Evolutionary conservation across 1,284 basidiomycete species (phyloP).

Genomic region (Puccinia hordei): DNA sequence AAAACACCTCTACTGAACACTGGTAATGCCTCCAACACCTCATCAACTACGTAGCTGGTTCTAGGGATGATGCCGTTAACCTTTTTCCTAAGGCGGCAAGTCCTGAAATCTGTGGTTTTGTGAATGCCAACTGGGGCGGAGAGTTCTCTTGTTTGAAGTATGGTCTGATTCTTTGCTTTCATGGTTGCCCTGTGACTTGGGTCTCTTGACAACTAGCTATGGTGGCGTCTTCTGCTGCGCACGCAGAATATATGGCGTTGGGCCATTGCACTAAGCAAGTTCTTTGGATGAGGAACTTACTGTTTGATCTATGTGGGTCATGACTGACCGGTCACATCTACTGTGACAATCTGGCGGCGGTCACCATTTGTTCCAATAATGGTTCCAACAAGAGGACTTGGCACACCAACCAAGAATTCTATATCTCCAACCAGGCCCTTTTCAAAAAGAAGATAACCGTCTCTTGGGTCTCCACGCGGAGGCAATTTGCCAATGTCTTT

Average conservation of each 20-base stretch:
- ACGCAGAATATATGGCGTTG: background rate
- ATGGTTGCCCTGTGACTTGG: constrained; percentile 12
- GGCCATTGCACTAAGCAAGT: background rate
- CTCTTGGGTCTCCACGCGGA: background rate
- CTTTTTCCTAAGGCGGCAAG: background rate
- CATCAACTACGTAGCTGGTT: no score
- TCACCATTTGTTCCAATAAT: no score
- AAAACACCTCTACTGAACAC: no score
- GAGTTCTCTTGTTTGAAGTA: background rate
- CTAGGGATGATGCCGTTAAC: background rate
- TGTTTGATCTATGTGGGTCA: no score
- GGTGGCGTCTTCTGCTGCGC: constrained; percentile 5
- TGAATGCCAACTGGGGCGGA: background rate
- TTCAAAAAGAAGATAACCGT: no score
- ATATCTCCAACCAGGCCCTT: no score
- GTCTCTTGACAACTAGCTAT: background rate
- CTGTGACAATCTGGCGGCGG: no score
- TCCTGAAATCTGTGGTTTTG: background rate
- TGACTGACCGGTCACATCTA: no score
- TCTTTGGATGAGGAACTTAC: no score
- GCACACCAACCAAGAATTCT: no score
- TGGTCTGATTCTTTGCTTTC: constrained; percentile 1
- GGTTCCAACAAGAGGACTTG: no score
- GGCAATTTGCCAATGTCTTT: constrained; percentile 3
- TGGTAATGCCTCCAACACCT: no score